Evolutionary conservation across 495 filamentous ascomycete genomes (phyloP).

Genomic region (Neurospora africana): DNA sequence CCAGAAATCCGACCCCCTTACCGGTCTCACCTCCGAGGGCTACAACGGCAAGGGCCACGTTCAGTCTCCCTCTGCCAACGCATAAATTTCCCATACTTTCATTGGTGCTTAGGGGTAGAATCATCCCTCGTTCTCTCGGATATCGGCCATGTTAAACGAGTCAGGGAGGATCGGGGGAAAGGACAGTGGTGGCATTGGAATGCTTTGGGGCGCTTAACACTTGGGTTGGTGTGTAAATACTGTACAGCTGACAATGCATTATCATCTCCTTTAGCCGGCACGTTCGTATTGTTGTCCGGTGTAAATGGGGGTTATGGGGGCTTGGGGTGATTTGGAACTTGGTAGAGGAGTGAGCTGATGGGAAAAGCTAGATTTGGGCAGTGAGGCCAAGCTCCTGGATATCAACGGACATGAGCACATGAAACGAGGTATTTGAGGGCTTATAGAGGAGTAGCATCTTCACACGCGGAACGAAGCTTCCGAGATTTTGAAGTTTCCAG

Average conservation of each 20-base stretch:
- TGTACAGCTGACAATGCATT: slow-evolving; percentile 29
- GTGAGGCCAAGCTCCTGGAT: neutral
- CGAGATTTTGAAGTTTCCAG: neutral
- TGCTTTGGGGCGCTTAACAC: slow-evolving; percentile 1
- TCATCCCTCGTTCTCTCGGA: slow-evolving; percentile 1
- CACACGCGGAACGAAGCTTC: neutral
- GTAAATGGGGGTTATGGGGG: neutral
- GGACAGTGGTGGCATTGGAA: slow-evolving; percentile 5
- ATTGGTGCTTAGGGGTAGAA: slow-evolving; percentile 30
- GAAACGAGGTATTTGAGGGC: neutral
- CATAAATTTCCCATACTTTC: slow-evolving; percentile 22
- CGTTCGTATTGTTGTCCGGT: neutral
- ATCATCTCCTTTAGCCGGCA: slow-evolving; percentile 12
- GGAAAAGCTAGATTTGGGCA: neutral
- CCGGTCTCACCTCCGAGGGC: slow-evolving; percentile 68
- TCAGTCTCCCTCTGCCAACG: slow-evolving; percentile 49
- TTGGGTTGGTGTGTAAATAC: slow-evolving; percentile 24
- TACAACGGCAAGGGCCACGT: slow-evolving; percentile 76
- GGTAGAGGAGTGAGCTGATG: neutral
- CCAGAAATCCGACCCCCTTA: slow-evolving; percentile 84
- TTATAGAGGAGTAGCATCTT: neutral
- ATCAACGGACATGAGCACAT: neutral
- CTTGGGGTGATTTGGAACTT: neutral
- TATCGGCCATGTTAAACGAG: slow-evolving; percentile 9
- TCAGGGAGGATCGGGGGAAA: slow-evolving; percentile 9